Evolutionary conservation across 352 stramenopile genomes (phyloP).

Genomic region (Chrysophaeum taylorii): DNA sequence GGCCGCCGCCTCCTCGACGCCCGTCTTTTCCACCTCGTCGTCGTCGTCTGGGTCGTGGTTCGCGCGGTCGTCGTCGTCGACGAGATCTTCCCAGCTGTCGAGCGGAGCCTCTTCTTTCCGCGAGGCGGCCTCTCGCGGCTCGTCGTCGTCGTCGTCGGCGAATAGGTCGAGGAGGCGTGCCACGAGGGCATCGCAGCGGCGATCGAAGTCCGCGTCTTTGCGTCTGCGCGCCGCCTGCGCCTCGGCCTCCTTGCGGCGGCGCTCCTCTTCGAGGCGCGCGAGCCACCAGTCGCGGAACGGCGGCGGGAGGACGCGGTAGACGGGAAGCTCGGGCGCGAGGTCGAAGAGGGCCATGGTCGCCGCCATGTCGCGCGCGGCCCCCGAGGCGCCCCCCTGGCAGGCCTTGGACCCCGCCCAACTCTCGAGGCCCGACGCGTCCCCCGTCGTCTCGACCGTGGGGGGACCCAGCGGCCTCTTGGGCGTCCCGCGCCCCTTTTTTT

Average conservation of each 20-base stretch:
- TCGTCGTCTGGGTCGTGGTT: neutral
- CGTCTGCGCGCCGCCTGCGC: neutral
- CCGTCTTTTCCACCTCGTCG: neutral
- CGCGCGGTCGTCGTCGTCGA: neutral
- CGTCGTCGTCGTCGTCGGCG: neutral
- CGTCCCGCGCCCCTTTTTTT: constrained; percentile 39
- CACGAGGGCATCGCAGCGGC: neutral
- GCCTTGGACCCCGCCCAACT: neutral
- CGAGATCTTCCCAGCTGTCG: neutral
- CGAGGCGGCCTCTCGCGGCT: neutral
- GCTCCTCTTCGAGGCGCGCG: constrained; percentile 32
- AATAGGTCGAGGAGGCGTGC: neutral
- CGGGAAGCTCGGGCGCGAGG: constrained; percentile 59
- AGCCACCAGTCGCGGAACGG: constrained; percentile 72
- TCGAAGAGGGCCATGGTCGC: constrained; percentile 70
- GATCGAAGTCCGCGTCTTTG: too few relatives aligned
- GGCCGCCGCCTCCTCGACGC: neutral
- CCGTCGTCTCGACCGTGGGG: too few relatives aligned
- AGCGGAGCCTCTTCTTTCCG: neutral
- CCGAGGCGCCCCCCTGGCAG: constrained; percentile 11
- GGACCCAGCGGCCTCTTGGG: constrained; percentile 33
- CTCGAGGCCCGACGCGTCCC: constrained; percentile 33
- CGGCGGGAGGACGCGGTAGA: constrained; percentile 73
- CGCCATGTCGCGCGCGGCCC: constrained; percentile 58
- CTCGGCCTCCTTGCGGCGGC: constrained; percentile 22